Evolutionary conservation across 768 basidiomycete species (phyloP), one percentile per base, ranked within the genome.

Genomic region (Kwoniella pini): DNA sequence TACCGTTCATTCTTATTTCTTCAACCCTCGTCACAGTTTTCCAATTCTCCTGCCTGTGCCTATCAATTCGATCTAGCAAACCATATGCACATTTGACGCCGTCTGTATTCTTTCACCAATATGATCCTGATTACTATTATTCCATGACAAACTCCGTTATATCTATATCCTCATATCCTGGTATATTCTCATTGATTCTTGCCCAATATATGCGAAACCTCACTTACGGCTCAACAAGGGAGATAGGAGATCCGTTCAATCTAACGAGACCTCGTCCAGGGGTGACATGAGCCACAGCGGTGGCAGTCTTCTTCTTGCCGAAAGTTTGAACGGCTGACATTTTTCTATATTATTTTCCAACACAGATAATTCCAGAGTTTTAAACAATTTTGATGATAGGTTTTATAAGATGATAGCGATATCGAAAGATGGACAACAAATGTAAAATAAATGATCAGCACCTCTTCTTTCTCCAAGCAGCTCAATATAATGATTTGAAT

Each of bases 231-330:
- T 90, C 89, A 76, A 95, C 86, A 76, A 98, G 91, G 80, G 88
- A 85, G 82, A 99, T 91, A 77, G 96, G 96, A 54, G 90, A 89
- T 65, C 95, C 94, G 77, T 99, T 97, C 79, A 99, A 86, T 76
- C 92, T 90, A 80, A 99, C 90, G 73, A 95, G 85, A 53, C 96
- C 96, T 80, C 90, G 90, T 67, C 95, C 95, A 81, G 94, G 91
- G 80, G 88, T 90, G 74, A 93, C 91, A 81, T 95, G 88, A 62
- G 95, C 95, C 78, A 98, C 95, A 61, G 95, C 95, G 60, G 94
- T 97, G 65, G 95, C 94, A 77, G 95, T 97, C 95, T 97, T 97
- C 88, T 98, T 98, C 91, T 98, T 98, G 82, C 95, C 95, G 82
- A 98, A 98, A 66, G 91, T 95, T 80, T 97, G 95, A 71, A 98